Evolutionary conservation across 768 basidiomycete species (phyloP).

Genomic region (Coprinopsis cinerea): DNA sequence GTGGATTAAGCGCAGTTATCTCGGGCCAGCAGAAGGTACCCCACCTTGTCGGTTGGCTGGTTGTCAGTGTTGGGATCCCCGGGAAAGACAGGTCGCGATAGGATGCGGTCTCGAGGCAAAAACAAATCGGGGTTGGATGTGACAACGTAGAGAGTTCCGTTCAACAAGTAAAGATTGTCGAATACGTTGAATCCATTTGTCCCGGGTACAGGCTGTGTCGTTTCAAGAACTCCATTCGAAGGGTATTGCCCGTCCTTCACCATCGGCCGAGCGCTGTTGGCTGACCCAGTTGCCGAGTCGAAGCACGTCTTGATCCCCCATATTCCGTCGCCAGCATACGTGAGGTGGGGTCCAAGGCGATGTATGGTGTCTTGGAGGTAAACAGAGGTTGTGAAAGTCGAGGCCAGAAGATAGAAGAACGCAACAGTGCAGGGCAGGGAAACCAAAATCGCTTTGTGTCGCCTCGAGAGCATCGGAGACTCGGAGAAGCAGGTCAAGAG

Average conservation of each 20-base stretch:
- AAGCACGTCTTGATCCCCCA: too few relatives aligned
- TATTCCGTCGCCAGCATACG: too few relatives aligned
- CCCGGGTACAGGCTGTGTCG: neutral
- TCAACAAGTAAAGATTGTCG: slow-evolving; percentile 64
- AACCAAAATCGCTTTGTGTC: too few relatives aligned
- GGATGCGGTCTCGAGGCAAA: slow-evolving; percentile 40
- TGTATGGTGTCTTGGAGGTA: too few relatives aligned
- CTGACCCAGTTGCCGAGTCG: too few relatives aligned
- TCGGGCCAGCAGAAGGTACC: slow-evolving; percentile 10
- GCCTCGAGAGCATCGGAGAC: too few relatives aligned
- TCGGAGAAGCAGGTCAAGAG: too few relatives aligned
- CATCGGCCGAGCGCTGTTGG: too few relatives aligned
- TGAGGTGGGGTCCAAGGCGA: too few relatives aligned
- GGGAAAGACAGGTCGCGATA: slow-evolving; percentile 19
- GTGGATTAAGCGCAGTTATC: neutral
- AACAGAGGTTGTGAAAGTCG: too few relatives aligned
- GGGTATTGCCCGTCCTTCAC: neutral
- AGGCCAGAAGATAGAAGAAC: too few relatives aligned
- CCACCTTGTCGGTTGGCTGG: slow-evolving; percentile 24
- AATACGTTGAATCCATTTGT: slow-evolving; percentile 66
- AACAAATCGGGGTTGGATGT: slow-evolving; percentile 33
- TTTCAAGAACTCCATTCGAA: neutral
- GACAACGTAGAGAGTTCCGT: slow-evolving; percentile 66
- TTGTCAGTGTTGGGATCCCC: slow-evolving; percentile 18
- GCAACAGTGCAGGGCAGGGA: too few relatives aligned